Conservation (phyloP, 2,329 filamentous ascomycete genomes). For the Pseudogymnoascus sp. region DNA sequence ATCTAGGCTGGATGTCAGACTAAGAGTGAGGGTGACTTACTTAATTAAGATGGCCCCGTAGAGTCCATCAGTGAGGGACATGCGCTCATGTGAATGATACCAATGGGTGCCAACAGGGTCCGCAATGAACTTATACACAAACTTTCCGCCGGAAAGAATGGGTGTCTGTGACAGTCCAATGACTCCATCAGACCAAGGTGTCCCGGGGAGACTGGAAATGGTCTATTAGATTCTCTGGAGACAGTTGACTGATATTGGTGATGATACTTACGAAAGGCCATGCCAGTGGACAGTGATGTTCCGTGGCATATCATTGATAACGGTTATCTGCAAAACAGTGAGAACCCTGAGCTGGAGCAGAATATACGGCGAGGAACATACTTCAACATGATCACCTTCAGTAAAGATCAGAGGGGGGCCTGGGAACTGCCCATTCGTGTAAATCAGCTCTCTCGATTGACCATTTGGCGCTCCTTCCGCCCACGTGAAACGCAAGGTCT, state of each 20-base stretch:
- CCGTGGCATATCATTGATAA: conserved; percentile 26
- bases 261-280: conserved; percentile 21
- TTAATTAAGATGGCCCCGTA: conserved; percentile 25
- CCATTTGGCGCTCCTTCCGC: conserved; percentile 16
- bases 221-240: background rate
- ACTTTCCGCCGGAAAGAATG: conserved; percentile 32
- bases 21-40: background rate
- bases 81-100: conserved; percentile 31
- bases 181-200: conserved; percentile 34
- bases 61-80: conserved; percentile 24
- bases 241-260: conserved; percentile 17
- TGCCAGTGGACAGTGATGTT: conserved; percentile 36
- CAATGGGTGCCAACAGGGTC: conserved; percentile 30
- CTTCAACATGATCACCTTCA: conserved; percentile 22
- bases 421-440: conserved; percentile 21
- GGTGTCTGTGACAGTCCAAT: conserved; percentile 33
- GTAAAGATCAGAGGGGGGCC: conserved; percentile 29
- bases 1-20: background rate
- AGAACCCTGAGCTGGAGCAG: background rate
- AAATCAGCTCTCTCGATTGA: conserved; percentile 17
- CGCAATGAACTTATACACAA: conserved; percentile 33
- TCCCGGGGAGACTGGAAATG: conserved; percentile 18
- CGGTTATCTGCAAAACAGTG: conserved; percentile 11
- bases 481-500: conserved; percentile 13
- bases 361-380: conserved; percentile 17